Conservation (phyloP, 1,284 basidiomycete species). For the Cystobasidium slooffiae region DNA sequence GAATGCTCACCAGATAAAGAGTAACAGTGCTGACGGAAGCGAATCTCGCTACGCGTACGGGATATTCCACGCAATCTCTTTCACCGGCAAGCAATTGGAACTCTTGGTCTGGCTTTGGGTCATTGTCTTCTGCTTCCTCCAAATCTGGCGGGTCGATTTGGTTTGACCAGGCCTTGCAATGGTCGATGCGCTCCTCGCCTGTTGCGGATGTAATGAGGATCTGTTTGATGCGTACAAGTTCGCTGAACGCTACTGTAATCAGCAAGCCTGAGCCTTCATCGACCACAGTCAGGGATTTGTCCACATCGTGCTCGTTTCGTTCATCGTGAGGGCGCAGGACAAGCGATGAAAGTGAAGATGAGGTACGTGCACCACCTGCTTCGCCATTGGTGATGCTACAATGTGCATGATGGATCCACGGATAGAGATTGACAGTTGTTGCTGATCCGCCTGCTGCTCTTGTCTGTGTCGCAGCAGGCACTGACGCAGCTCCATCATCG, state of each 20-base stretch:
- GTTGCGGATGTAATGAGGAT: constrained; percentile 40
- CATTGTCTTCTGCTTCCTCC: constrained; percentile 37
- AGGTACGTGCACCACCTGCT: background rate
- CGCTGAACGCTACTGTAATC: constrained; percentile 43
- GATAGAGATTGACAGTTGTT: constrained; percentile 35
- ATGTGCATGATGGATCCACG: constrained; percentile 42
- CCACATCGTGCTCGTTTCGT: constrained; percentile 33
- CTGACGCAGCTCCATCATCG: constrained; percentile 15
- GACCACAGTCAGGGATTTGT: constrained; percentile 31
- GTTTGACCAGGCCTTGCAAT: constrained; percentile 38
- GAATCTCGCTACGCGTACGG: constrained; percentile 39
- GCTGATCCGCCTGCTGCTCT: constrained; percentile 21
- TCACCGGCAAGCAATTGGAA: constrained; percentile 34
- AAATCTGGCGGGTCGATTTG: constrained; percentile 39
- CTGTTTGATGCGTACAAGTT: constrained; percentile 45
- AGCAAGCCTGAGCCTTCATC: constrained; percentile 42
- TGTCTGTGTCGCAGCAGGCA: constrained; percentile 13
- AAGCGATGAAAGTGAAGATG: constrained; percentile 29
- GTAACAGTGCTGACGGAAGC: constrained; percentile 35
- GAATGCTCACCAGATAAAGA: constrained; percentile 26
- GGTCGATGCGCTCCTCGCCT: constrained; percentile 37
- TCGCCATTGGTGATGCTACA: constrained; percentile 31
- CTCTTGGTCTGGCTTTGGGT: constrained; percentile 42
- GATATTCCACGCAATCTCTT: constrained; percentile 41
- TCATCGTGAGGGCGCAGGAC: constrained; percentile 41